These are phyloP conservation scores for Cyberlindnera amylophila DNA, from an alignment of 805 yeast genomes.

Conservation along the genomic window DNA sequence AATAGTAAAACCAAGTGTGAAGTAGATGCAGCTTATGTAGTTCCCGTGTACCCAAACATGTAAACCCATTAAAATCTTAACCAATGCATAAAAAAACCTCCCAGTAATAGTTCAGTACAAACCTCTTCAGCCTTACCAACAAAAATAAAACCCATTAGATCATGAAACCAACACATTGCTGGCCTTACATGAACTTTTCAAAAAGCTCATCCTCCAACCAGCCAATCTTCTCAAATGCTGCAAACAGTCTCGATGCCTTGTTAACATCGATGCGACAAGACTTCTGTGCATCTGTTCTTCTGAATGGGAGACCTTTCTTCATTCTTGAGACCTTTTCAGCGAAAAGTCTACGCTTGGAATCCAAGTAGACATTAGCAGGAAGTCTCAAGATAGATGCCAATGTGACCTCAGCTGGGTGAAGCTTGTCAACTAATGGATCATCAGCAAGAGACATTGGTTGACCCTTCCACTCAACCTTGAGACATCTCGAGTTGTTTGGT, in stretches of 20 bases:
- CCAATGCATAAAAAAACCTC: neutral
- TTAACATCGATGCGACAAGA: constrained; percentile 97
- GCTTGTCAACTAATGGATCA: constrained; percentile 68
- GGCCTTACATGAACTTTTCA: constrained; percentile 36
- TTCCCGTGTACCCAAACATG: neutral
- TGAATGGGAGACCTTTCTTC: constrained; percentile 74
- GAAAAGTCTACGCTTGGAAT: constrained; percentile 80
- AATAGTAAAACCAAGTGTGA: neutral
- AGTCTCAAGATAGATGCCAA: constrained; percentile 86
- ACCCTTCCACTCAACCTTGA: constrained; percentile 96
- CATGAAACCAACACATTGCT: neutral
- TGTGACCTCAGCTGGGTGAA: constrained; percentile 89
- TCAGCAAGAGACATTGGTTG: constrained; percentile 86
- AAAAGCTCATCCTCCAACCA: constrained; percentile 86
- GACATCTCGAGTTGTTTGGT: constrained; percentile 66
- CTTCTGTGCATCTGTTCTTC: constrained; percentile 97
- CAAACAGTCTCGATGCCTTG: constrained; percentile 88
- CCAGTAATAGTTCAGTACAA: no score
- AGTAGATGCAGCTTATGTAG: no score
- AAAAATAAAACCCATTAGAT: neutral
- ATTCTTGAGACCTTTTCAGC: constrained; percentile 81
- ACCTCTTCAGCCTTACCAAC: neutral
- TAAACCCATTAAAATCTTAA: neutral
- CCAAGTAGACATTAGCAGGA: constrained; percentile 81
- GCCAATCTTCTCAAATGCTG: constrained; percentile 92